Evolutionary conservation across 441 rosid genomes (phyloP).

Genomic region (Erodium chrysanthum): DNA sequence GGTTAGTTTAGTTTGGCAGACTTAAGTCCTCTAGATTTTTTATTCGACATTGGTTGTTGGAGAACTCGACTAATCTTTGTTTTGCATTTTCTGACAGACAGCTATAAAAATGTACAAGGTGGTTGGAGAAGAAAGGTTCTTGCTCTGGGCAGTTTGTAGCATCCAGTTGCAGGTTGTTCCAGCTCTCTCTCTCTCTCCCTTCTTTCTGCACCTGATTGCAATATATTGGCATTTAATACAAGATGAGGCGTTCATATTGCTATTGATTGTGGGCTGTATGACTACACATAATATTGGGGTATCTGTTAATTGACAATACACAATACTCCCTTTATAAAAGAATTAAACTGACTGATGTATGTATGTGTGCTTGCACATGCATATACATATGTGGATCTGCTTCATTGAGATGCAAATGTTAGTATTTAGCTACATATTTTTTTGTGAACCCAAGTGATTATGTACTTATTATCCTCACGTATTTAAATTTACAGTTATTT

Average conservation of each 20-base stretch:
- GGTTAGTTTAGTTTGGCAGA: slow-evolving; percentile 35
- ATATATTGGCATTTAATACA: neutral
- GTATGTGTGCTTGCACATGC: neutral
- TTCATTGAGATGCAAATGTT: neutral
- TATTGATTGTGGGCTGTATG: neutral
- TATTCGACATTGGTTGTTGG: slow-evolving; percentile 4
- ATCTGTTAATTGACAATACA: neutral
- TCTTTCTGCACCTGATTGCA: neutral
- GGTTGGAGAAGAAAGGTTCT: slow-evolving; percentile 83
- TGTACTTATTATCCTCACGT: neutral
- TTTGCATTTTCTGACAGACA: slow-evolving; percentile 50
- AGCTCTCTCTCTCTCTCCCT: neutral
- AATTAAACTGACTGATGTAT: neutral
- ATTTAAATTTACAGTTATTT: neutral
- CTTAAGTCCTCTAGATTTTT: slow-evolving; percentile 5
- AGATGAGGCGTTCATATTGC: neutral
- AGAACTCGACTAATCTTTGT: slow-evolving; percentile 11
- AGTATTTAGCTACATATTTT: neutral
- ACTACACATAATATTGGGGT: neutral
- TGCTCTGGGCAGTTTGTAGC: slow-evolving; percentile 99
- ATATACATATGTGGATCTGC: neutral
- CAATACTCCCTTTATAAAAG: neutral
- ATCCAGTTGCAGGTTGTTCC: slow-evolving; percentile 82
- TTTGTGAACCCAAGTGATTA: neutral
- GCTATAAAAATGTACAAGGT: slow-evolving; percentile 97